Percentiles rank a stretch among this genome's conserved stretches.
Evolutionary conservation across 2,329 filamentous ascomycete genomes (phyloP).

Genomic region (Colletotrichum liaoningense): DNA sequence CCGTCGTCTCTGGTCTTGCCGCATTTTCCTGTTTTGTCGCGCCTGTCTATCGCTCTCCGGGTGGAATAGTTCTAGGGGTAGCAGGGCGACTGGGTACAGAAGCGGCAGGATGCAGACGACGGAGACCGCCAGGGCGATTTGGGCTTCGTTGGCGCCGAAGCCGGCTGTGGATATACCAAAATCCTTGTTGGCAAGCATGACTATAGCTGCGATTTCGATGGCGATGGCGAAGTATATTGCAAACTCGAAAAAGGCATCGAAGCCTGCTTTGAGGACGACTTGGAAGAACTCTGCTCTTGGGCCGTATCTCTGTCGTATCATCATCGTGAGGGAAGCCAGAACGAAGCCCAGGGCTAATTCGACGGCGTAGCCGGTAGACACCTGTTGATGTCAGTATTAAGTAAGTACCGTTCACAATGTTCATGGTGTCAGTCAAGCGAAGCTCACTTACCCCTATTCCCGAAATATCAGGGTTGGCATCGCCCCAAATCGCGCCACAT

Average conservation of each 20-base stretch:
- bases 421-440: neutral
- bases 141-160: conserved; percentile 40
- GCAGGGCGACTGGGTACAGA: conserved; percentile 37
- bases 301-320: neutral
- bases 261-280: neutral
- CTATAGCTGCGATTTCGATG: conserved; percentile 38
- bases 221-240: conserved; percentile 36
- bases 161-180: conserved; percentile 38
- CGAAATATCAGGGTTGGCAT: conserved; percentile 20
- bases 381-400: neutral
- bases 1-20: neutral
- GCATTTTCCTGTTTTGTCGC: neutral
- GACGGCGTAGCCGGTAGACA: neutral
- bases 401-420: neutral
- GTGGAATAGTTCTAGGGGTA: neutral
- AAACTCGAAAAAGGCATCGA: conserved; percentile 15
- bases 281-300: conserved; percentile 27
- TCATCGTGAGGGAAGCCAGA: neutral
- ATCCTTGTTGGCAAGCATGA: conserved; percentile 40
- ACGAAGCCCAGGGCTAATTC: neutral
- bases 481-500: neutral
- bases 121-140: conserved; percentile 37
- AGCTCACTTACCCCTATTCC: conserved; percentile 5
- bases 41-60: neutral
- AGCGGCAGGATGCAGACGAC: conserved; percentile 41